Percentiles rank a stretch among this genome's conserved stretches.
These are phyloP conservation scores for Paraconiothyrium sp. DNA, from an alignment of 2,329 filamentous ascomycete genomes.

Conservation along the genomic window DNA sequence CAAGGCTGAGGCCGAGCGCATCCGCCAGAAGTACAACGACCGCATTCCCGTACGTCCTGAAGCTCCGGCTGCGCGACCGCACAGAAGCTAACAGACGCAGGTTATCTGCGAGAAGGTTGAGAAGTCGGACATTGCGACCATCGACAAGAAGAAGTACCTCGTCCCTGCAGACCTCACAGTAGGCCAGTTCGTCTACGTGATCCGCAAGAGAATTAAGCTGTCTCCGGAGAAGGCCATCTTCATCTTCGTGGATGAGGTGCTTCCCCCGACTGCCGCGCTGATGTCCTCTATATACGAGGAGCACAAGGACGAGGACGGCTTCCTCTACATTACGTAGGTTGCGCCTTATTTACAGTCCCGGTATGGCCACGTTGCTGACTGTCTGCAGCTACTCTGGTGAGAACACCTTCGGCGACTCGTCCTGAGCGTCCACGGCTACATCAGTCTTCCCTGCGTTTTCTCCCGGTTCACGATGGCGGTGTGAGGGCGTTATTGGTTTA, in stretches of 20 bases:
- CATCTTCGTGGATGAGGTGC: constrained; percentile 99
- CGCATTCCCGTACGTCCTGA: constrained; percentile 86
- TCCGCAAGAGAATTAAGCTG: constrained; percentile 99
- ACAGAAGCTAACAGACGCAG: constrained; percentile 59
- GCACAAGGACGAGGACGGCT: constrained; percentile 89
- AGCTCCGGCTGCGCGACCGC: constrained; percentile 14
- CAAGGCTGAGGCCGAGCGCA: constrained; percentile 99
- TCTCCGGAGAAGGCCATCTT: constrained; percentile 99
- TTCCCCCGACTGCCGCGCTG: constrained; percentile 93
- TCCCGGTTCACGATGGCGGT: constrained; percentile 31
- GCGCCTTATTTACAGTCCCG: background rate
- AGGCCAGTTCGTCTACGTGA: constrained; percentile 99
- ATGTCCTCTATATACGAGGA: constrained; percentile 99
- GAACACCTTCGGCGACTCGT: constrained; percentile 86
- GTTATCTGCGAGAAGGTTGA: constrained; percentile 99
- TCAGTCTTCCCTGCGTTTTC: constrained; percentile 10
- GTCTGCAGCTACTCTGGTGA: constrained; percentile 84
- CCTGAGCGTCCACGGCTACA: constrained; percentile 34
- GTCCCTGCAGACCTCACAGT: constrained; percentile 97
- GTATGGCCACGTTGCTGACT: constrained; percentile 30
- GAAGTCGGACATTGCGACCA: constrained; percentile 98
- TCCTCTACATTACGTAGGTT: constrained; percentile 94
- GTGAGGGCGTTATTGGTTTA: constrained; percentile 40
- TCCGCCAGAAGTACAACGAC: constrained; percentile 98
- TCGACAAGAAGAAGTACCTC: constrained; percentile 99